These are phyloP conservation scores for Priceomyces haplophilus DNA, from an alignment of 805 yeast genomes.

Conservation along the genomic window DNA sequence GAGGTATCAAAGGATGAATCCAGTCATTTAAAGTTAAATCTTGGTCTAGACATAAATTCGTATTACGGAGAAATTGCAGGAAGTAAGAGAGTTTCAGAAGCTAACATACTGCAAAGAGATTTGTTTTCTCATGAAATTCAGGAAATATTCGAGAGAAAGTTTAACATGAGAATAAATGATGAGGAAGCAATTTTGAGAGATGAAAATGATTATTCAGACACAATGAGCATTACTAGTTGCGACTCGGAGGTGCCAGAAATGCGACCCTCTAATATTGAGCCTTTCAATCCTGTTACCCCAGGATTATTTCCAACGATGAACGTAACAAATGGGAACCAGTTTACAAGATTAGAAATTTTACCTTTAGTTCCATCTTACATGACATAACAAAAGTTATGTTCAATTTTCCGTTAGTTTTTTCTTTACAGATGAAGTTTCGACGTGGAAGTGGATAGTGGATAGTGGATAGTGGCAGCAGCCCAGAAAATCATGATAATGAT, in stretches of 20 bases:
- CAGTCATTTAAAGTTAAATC: conserved; percentile 7
- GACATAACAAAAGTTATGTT: conserved; percentile 9
- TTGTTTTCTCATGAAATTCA: neutral
- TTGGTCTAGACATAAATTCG: conserved; percentile 8
- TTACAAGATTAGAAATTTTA: conserved; percentile 23
- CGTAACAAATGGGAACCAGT: conserved; percentile 19
- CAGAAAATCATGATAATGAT: no score
- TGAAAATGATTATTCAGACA: conserved; percentile 1
- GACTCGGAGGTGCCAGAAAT: neutral
- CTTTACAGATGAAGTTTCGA: neutral
- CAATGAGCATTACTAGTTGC: neutral
- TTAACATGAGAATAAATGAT: neutral
- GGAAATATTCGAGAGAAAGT: neutral
- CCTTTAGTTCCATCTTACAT: conserved; percentile 30
- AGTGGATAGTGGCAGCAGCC: neutral
- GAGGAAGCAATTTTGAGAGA: neutral
- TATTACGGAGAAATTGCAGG: conserved; percentile 8
- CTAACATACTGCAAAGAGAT: neutral
- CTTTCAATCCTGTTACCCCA: conserved; percentile 28
- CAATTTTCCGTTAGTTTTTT: neutral
- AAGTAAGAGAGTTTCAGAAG: neutral
- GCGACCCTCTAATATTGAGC: neutral
- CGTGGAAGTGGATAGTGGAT: neutral
- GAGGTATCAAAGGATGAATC: neutral
- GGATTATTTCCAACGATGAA: conserved; percentile 37